Base-by-base conservation (phyloP, 345 rosid species). In the Passiflora organensis region DNA sequence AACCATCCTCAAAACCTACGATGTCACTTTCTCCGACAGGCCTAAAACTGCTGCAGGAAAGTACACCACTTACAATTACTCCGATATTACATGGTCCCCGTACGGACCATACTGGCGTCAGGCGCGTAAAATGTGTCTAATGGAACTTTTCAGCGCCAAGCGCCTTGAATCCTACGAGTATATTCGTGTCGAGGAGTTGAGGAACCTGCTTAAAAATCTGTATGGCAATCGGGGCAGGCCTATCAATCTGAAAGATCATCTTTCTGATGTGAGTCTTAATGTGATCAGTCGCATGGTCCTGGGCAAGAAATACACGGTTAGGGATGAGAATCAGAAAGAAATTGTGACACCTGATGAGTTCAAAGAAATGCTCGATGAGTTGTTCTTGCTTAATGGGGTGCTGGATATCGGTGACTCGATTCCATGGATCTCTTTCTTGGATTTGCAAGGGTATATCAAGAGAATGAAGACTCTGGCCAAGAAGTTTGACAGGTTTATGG, bases 81-180 rank as follows among this genome's bases (percentile, higher is more conserved):
- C 82, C 0, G 74, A 82, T 43, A 79, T 84, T 37, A 71, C 80
- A 0, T 78, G 85, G 87, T 76, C 88, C 0, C 82, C 74, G 5
- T 85, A 85, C n/a, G 91, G 88, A 2, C 66, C 88, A 0, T 84
- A 84, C 43, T 81, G 81, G 84, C 79, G 86, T 1, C 91, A 84
- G 43, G 86, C 86, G 0, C 69, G 87, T 0, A 79, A 76, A 50
- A 72, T 82, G 71, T 84, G 85, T 38, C 46, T 79, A 1, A 72
- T 62, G 65, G 85, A 82, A 63, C 74, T 84, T 51, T 84, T 84
- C 39, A 82, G 85, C 42, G 72, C 70, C 2, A 84, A 70, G 60
- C 71, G 85, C 10, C 71, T 84, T 0, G 83, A 73, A 43, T 78
- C 81, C 0, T 84, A 18, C 13, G 84, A 80, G 68, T 76, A 80